Evolutionary conservation across 306 rosid genomes (phyloP), one percentile per base, ranked within the genome.

Genomic region (Albizia julibrissin): DNA sequence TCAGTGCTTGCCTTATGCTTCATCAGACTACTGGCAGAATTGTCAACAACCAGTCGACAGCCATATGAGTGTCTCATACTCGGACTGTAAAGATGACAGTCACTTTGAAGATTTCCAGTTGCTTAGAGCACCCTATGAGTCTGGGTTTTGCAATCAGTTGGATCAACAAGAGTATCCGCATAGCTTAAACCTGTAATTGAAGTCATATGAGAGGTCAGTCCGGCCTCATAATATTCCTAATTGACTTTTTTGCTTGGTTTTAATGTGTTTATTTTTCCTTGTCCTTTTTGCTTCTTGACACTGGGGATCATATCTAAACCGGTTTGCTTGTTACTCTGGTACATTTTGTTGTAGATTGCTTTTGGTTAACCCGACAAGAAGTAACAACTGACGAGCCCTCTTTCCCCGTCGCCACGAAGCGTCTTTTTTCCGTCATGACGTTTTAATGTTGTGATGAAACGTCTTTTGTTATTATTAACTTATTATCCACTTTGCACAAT

Each of bases 31-130:
- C 81, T 90, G 94, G 94, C 84, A 79, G 77, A 72, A 77, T 47
- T 75, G 80, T 72, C 92, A 88, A n/a, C 87, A 76, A 24, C 70
- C 78, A 47, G 65, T 68, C 8, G 64, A 69, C 49, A 75, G 88
- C 22, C 78, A 64, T 33, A 26, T 66, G 43, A 87, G 80, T 37
- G 10, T 89, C 84, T 80, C 84, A 6, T 87, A 65, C 75, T 73
- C 86, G 0, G 89, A 76, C 22, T 65, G 75, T 44, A 87, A 83
- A 14, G 74, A 47, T 69, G 69, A 39, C 83, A 84, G 52, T 85
- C 89, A 85, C 47, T 87, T 86, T 83, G 94, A 90, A 80, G 89
- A 90, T 67, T 85, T 86, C 79, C 92, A 87, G 84, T 84, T 87
- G 79, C 82, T 86, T 77, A 90, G 54, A 9, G 73, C 80, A 6